Conservation (phyloP, 805 yeast genomes). For the Priceomyces haplophilus region DNA sequence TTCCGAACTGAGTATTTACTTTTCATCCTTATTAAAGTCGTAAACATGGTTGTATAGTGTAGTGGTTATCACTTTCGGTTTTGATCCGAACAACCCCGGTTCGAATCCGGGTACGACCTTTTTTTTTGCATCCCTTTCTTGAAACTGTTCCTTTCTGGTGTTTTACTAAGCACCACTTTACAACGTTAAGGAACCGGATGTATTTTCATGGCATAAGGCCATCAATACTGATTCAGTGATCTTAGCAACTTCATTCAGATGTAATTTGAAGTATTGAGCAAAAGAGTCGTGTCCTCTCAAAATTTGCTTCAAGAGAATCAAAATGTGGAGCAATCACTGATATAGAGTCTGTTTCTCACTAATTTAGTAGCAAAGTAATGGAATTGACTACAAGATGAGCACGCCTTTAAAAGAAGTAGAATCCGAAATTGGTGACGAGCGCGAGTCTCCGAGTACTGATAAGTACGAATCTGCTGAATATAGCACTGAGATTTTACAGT, state of each 20-base stretch:
- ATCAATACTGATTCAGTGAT: too few relatives aligned
- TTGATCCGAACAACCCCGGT: constrained; percentile 81
- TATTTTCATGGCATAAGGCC: too few relatives aligned
- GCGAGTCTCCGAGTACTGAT: not conserved
- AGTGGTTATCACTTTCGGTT: constrained; percentile 81
- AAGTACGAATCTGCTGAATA: not conserved
- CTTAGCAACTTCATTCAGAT: too few relatives aligned
- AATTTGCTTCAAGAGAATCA: too few relatives aligned
- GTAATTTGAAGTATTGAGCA: too few relatives aligned
- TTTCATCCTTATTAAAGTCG: too few relatives aligned
- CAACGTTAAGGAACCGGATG: too few relatives aligned
- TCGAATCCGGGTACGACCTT: constrained; percentile 83
- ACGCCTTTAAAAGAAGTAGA: not conserved
- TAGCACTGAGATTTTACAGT: not conserved
- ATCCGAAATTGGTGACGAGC: not conserved
- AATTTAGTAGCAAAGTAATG: not conserved
- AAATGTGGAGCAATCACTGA: not conserved
- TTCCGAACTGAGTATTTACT: too few relatives aligned
- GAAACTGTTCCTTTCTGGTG: too few relatives aligned
- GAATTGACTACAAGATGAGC: not conserved
- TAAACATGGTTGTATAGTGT: constrained; percentile 53
- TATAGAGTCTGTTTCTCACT: not conserved
- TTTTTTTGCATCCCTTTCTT: constrained; percentile 11
- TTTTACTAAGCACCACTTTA: too few relatives aligned
- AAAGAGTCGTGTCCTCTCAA: too few relatives aligned